Evolutionary conservation across 2,329 filamentous ascomycete genomes (phyloP).

Genomic region (Colletotrichum karsti): DNA sequence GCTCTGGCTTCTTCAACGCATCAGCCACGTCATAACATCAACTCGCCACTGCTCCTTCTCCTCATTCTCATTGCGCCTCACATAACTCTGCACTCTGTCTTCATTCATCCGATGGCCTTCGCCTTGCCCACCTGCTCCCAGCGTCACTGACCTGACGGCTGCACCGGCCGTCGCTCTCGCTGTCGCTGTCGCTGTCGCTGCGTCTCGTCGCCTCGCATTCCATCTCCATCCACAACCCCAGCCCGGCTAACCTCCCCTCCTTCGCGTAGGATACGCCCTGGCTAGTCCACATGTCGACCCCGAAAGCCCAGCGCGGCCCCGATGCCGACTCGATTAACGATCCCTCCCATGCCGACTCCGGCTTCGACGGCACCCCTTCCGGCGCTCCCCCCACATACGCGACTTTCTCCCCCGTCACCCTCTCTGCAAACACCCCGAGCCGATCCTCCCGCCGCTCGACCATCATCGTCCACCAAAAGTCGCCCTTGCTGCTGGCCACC

Average conservation of each 20-base stretch:
- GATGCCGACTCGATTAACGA: conserved; percentile 39
- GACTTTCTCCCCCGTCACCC: conserved; percentile 86
- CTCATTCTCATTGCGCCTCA: neutral
- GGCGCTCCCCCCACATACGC: conserved; percentile 78
- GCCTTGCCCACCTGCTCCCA: neutral
- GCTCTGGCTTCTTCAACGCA: conserved; percentile 22
- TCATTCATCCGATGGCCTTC: neutral
- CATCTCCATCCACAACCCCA: neutral
- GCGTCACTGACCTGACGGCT: neutral
- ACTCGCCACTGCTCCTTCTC: neutral
- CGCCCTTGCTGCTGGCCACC: conserved; percentile 88
- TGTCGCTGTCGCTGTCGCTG: neutral
- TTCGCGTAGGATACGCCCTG: conserved; percentile 52
- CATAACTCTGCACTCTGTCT: neutral
- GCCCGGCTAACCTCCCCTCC: conserved; percentile 31
- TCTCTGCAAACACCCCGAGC: conserved; percentile 72
- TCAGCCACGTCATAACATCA: conserved; percentile 25
- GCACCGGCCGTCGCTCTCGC: neutral
- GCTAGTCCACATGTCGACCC: conserved; percentile 61
- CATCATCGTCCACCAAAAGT: conserved; percentile 97
- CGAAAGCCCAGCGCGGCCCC: conserved; percentile 48
- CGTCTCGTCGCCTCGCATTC: neutral
- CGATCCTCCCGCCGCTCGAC: conserved; percentile 78
- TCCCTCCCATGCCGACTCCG: conserved; percentile 42
- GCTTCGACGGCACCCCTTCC: conserved; percentile 43